Conservation (phyloP, 192 early-diverging fungal genomes). For the Physocladia obscura region DNA sequence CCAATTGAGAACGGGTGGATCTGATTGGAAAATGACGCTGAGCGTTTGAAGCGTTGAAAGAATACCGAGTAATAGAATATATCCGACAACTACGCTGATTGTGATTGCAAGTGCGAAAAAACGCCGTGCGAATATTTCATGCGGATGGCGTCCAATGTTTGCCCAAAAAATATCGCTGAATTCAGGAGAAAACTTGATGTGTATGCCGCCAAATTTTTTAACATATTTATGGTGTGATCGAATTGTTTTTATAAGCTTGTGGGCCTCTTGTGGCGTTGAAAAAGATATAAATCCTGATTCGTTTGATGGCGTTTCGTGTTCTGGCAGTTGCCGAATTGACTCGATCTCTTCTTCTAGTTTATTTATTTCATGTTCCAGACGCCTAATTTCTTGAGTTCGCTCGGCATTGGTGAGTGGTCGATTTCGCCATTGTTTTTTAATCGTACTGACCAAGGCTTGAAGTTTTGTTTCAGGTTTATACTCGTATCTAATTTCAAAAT, state of each 20-base stretch:
- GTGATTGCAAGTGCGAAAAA: neutral
- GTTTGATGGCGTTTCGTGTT: conserved; percentile 7
- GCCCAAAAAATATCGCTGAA: conserved; percentile 8
- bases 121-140: conserved; percentile 3
- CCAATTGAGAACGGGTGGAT: neutral
- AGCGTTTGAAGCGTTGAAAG: conserved; percentile 3
- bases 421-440: neutral
- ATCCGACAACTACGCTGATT: neutral
- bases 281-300: conserved; percentile 16
- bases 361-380: conserved; percentile 1
- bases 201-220: conserved; percentile 9
- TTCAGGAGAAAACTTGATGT: conserved; percentile 19
- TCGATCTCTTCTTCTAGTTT: conserved; percentile 3
- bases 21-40: conserved; percentile 5
- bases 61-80: neutral
- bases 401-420: neutral
- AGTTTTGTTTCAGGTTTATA: neutral
- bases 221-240: neutral
- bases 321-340: neutral
- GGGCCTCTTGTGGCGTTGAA: conserved; percentile 3
- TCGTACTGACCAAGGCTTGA: neutral
- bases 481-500: neutral
- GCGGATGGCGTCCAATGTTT: conserved; percentile 6
- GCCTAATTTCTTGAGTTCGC: neutral
- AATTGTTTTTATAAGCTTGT: conserved; percentile 4